These are phyloP conservation scores for Wolfiporia cocos DNA, from an alignment of 1,284 basidiomycete species.

Conservation along the genomic window DNA sequence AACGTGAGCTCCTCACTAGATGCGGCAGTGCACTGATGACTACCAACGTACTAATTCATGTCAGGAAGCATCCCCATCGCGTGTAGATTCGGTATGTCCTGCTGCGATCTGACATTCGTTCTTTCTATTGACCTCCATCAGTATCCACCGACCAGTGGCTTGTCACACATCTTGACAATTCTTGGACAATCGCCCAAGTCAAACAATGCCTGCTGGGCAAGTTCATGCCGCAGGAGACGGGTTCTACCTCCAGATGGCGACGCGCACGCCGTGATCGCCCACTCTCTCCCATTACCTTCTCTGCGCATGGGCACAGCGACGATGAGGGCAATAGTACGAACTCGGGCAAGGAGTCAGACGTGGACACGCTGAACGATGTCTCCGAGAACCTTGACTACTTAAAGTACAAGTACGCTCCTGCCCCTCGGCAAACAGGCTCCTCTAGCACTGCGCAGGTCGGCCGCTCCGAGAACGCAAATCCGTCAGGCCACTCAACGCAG, in stretches of 20 bases:
- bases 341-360: conserved; percentile 5
- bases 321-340: conserved; percentile 1
- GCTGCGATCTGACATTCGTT: conserved; percentile 1
- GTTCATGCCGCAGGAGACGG: conserved; percentile 32
- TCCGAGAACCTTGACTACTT: conserved; percentile 9
- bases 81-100: conserved; percentile 46
- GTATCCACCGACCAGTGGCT: conserved; percentile 72
- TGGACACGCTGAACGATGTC: conserved; percentile 10
- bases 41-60: no score
- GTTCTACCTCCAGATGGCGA: conserved; percentile 13
- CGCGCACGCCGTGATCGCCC: conserved; percentile 16
- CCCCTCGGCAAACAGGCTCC: neutral
- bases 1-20: no score
- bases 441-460: conserved; percentile 5
- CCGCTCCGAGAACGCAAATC: neutral
- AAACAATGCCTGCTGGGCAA: conserved; percentile 58
- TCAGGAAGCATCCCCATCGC: conserved; percentile 36
- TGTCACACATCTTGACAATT: conserved; percentile 51
- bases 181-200: conserved; percentile 52
- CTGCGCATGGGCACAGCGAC: conserved; percentile 37
- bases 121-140: conserved; percentile 19
- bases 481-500: conserved; percentile 5
- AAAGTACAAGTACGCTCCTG: conserved; percentile 10
- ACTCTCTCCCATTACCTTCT: conserved; percentile 33
- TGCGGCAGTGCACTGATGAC: no score